phyloP scores from a whole-genome alignment of 768 basidiomycete species.

The Sistotremastrum suecicum region DNA sequence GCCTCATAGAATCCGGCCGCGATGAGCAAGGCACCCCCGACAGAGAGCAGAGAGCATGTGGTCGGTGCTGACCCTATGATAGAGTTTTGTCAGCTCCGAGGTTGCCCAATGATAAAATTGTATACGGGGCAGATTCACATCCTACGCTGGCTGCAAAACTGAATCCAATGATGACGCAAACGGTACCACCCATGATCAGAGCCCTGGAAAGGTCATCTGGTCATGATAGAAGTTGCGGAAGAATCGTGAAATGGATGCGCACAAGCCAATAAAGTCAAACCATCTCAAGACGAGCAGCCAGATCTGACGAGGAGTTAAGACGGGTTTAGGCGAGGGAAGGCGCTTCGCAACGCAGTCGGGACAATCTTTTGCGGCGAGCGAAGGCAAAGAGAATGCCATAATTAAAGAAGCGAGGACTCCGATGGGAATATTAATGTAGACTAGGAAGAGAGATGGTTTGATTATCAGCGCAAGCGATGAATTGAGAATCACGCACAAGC shows the following conservation, averaged over 20 bases:
- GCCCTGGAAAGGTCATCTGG: conserved; percentile 27
- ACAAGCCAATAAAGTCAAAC: conserved; percentile 76
- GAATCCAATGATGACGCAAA: conserved; percentile 64
- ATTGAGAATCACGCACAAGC: conserved; percentile 45
- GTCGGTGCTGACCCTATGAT: conserved; percentile 47
- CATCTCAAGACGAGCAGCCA: conserved; percentile 21
- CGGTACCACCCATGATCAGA: conserved; percentile 63
- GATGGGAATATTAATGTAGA: conserved; percentile 73
- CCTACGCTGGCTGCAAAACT: conserved; percentile 56
- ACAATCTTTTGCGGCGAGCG: too few relatives aligned
- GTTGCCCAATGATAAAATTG: conserved; percentile 2
- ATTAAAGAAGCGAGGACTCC: conserved; percentile 46
- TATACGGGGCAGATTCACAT: conserved; percentile 33
- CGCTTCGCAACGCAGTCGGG: too few relatives aligned
- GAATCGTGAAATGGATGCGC: conserved; percentile 18
- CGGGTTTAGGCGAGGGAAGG: too few relatives aligned
- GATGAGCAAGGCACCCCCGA: conserved; percentile 40
- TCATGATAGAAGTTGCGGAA: conserved; percentile 5
- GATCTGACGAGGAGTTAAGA: too few relatives aligned
- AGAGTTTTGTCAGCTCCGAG: conserved; percentile 7
- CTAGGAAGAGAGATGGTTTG: conserved; percentile 23
- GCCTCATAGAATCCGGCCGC: conserved; percentile 56
- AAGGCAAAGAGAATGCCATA: conserved; percentile 40
- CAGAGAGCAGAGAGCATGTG: conserved; percentile 44
- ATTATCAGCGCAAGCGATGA: conserved; percentile 2